phyloP scores from a whole-genome alignment of 768 basidiomycete species.

The Grammothele lineata region DNA sequence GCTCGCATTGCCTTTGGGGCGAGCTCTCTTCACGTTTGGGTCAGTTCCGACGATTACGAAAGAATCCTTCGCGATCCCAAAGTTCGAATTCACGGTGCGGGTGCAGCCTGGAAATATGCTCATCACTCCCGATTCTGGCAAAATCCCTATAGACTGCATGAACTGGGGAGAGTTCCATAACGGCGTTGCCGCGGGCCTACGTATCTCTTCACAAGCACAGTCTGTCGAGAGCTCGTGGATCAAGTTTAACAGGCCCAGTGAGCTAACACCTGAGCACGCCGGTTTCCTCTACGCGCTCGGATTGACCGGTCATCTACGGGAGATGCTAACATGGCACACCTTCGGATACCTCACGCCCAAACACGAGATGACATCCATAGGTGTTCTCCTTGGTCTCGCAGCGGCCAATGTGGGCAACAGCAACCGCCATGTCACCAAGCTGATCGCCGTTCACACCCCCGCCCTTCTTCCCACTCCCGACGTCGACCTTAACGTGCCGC shows the following conservation, averaged over 20 bases:
- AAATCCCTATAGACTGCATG: slow-evolving; percentile 65
- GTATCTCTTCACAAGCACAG: slow-evolving; percentile 68
- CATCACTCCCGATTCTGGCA: slow-evolving; percentile 64
- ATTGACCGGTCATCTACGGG: slow-evolving; percentile 83
- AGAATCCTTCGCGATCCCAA: slow-evolving; percentile 77
- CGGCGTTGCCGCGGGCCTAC: slow-evolving; percentile 88
- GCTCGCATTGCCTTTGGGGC: slow-evolving; percentile 83
- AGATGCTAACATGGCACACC: slow-evolving; percentile 92
- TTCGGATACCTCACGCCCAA: slow-evolving; percentile 94
- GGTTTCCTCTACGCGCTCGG: slow-evolving; percentile 93
- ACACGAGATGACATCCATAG: slow-evolving; percentile 93
- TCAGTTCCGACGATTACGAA: slow-evolving; percentile 70
- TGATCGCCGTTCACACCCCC: slow-evolving; percentile 90
- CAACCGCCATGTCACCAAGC: slow-evolving; percentile 84
- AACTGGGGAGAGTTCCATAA: slow-evolving; percentile 99
- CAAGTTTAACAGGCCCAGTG: slow-evolving; percentile 89
- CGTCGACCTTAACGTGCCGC: slow-evolving; percentile 85
- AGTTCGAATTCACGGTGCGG: slow-evolving; percentile 70
- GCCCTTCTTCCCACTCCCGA: slow-evolving; percentile 84
- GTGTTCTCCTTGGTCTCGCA: slow-evolving; percentile 87
- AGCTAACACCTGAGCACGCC: slow-evolving; percentile 91
- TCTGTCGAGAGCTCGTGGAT: slow-evolving; percentile 94
- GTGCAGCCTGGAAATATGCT: slow-evolving; percentile 69
- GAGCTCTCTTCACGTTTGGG: slow-evolving; percentile 90
- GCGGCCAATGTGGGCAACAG: slow-evolving; percentile 85